Conservation (phyloP, 1,284 basidiomycete species). For the Limonomyces culmigenus region DNA sequence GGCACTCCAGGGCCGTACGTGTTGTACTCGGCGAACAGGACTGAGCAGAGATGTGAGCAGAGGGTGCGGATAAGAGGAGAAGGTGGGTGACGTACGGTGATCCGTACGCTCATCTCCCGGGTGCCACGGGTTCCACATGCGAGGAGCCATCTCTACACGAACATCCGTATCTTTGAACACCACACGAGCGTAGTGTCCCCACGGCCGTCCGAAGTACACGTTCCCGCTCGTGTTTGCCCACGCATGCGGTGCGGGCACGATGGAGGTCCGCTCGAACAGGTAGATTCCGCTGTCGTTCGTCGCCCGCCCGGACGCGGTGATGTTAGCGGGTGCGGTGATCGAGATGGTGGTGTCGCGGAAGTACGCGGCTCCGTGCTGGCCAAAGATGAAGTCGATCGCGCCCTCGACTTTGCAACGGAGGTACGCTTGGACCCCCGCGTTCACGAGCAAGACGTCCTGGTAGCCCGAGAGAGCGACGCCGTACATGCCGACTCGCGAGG, state of each 20-base stretch:
- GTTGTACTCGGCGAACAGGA: conserved; percentile 30
- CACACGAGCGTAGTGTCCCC: conserved; percentile 17
- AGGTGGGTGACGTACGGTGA: too few relatives aligned
- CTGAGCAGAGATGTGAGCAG: too few relatives aligned
- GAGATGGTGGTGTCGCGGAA: conserved; percentile 16
- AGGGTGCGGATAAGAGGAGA: too few relatives aligned
- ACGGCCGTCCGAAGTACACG: conserved; percentile 31
- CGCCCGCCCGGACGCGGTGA: conserved; percentile 2
- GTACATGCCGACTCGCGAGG: conserved; percentile 3
- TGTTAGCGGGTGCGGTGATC: not conserved
- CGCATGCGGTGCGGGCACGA: conserved; percentile 27
- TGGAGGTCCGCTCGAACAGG: conserved; percentile 15
- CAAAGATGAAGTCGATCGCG: conserved; percentile 31
- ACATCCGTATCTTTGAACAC: conserved; percentile 6
- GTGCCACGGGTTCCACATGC: conserved; percentile 30
- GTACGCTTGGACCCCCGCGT: conserved; percentile 5
- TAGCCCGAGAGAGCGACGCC: conserved; percentile 2
- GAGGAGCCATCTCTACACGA: conserved; percentile 15
- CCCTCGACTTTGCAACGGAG: conserved; percentile 15
- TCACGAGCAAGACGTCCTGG: conserved; percentile 1
- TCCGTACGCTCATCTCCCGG: conserved; percentile 19
- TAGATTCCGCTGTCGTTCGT: conserved; percentile 2
- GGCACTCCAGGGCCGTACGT: conserved; percentile 22
- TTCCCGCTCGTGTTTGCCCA: conserved; percentile 3
- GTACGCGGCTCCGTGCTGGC: conserved; percentile 15